Base-by-base conservation (phyloP, 192 early-diverging fungal species). In the Coemansia sp. region DNA sequence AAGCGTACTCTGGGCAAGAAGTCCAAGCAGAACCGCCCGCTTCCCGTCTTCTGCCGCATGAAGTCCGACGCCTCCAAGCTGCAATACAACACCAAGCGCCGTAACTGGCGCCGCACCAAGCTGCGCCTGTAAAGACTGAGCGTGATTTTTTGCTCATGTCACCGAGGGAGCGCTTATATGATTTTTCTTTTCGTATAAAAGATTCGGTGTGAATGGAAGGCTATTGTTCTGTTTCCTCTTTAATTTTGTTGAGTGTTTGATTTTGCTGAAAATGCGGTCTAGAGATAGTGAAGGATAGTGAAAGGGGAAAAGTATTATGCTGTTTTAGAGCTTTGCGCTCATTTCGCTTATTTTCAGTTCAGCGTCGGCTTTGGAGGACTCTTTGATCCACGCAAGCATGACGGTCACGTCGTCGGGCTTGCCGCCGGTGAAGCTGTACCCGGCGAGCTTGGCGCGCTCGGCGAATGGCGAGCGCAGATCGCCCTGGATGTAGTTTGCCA, bases 31-130 rank as follows among this genome's bases (percentile, higher is more conserved):
- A 96, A 98, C 90, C 92, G 97, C 65, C 94, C 95, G 66, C 84
- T 98, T 67, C 97, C 97, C 60, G 86, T 90, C 80, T 99, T 95
- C 95, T 92, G 95, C 87, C 91, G 94, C 71, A 83, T 96, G 81
- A 88, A 92, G 80, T 89, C 94, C 56, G 94, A 92, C 66, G 91
- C 88, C 87, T 96, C 85, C 78, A 95, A 95, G 86, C 81, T n/a
- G n/a, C n/a, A 93, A 65, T 99, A 95, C 90, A 99, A 96, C 87
- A 86, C 92, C 67, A 99, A 99, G 94, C 88, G 97, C 61, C 90
- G 95, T 60, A 88, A 98, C 91, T 99, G 97, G 97, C 92, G 97
- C 84, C 91, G 92, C 75, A 98, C 92, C 81, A 98, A 99, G 91
- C 85, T 95, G 70, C 89, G 91, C 83, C 73, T 96, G 68, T 98